Base-by-base conservation (phyloP, 768 basidiomycete species). In the Leccinum fibrillosum region DNA sequence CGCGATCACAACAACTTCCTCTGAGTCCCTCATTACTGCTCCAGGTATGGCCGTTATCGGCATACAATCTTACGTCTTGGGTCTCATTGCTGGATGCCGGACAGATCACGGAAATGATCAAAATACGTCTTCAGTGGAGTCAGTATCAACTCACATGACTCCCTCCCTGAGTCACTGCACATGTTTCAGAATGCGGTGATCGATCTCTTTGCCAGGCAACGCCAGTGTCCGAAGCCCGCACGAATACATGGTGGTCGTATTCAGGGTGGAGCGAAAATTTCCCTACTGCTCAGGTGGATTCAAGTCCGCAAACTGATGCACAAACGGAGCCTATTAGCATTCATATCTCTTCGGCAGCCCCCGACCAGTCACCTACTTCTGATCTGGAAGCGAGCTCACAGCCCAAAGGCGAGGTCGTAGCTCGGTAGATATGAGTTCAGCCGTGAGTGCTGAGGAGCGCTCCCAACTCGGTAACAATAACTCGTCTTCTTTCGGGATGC, bases 231-330 rank as follows among this genome's bases (percentile, higher is more conserved):
- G 60, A 62, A 11, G 49, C 30, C 50, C 59, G 34, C 44, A 53
- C 69, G 54, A 52, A 47, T 55, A 54, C 60, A 0, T 85, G 83
- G 84, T 83, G 79, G 83, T 67, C 74, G 19, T 82, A 81, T 59
- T 58, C 84, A 5, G 76, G 78, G 7, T 80, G 80, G 80, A 62
- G 65, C 52, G 53, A 63, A 39, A 52, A 59, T 59, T 12, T 63
- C 52, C 28, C 60, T 53, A 25, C 21, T 21, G 21, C 48, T 55
- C 61, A 54, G 53, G 54, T 25, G 25, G 59, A 61, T 25, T 19
- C 49, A 23, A 37, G 25, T 37, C 10, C 32, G 6, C 58, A 58
- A 39, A 23, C 19, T 8, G 32, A 23, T 2, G 4, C 25, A 34
- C 21, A 57, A 32, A 45, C 49, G 13, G 57, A 44, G 7, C 19